A percentile compares a stretch with the other conserved stretches of the same genome.
Conservation (phyloP, 1,284 basidiomycete species). For the Xanthoconium separans region DNA sequence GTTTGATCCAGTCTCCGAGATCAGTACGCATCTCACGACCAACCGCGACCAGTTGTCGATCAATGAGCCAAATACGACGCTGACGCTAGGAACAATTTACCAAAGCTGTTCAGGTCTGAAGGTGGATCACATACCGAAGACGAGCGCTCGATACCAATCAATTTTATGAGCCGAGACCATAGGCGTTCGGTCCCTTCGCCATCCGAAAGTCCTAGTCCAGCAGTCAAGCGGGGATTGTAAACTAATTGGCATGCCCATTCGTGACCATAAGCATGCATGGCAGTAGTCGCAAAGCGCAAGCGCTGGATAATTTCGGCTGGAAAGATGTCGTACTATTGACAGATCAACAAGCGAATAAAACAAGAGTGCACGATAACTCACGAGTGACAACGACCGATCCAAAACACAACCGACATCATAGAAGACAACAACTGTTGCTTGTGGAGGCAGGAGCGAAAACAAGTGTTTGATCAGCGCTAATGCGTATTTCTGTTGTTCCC, state of each 20-base stretch:
- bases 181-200: constrained; percentile 1
- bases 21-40: constrained; percentile 17
- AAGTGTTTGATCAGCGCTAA: not conserved
- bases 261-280: not conserved
- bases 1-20: constrained; percentile 31
- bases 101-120: no score
- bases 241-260: not conserved
- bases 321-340: constrained; percentile 1
- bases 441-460: constrained; percentile 1
- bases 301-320: not conserved
- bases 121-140: not conserved
- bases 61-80: constrained; percentile 23
- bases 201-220: not conserved
- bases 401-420: constrained; percentile 7
- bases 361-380: not conserved
- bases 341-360: not conserved
- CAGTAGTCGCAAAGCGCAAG: not conserved
- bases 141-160: constrained; percentile 4
- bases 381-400: not conserved
- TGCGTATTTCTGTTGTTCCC: constrained; percentile 5
- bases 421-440: not conserved
- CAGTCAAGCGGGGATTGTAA: not conserved
- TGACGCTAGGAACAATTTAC: no score
- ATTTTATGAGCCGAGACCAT: constrained; percentile 4
- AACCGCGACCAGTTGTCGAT: constrained; percentile 23